Evolutionary conservation across 73 alveolate species (phyloP).

Genomic region (Symbiodinium natans): DNA sequence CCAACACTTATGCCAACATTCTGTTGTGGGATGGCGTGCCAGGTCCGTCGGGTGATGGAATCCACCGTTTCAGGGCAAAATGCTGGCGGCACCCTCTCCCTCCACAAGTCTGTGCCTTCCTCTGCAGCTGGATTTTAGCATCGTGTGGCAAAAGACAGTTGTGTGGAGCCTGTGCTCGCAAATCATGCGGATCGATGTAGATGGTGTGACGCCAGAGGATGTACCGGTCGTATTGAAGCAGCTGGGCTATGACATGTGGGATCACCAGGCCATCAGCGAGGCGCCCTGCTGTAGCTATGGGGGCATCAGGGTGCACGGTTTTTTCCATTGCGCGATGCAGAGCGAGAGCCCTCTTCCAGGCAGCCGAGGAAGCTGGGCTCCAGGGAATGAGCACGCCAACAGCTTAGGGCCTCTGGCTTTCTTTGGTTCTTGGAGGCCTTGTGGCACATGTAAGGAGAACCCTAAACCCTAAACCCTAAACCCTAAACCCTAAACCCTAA

Average conservation of each 20-base stretch:
- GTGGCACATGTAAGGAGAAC: too few species aligned
- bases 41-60: not conserved
- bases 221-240: slow-evolving; percentile 32
- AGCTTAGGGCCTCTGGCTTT: not conserved
- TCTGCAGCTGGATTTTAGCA: not conserved
- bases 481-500: too few species aligned
- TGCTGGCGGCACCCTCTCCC: not conserved
- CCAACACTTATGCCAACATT: too few species aligned
- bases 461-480: too few species aligned
- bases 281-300: not conserved
- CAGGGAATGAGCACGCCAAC: not conserved
- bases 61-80: not conserved
- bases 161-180: too few species aligned
- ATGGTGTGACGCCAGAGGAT: too few species aligned
- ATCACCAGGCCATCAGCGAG: slow-evolving; percentile 21
- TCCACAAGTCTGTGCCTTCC: not conserved
- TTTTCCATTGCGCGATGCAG: too few species aligned
- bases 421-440: not conserved
- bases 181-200: too few species aligned
- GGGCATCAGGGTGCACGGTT: not conserved
- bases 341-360: too few species aligned
- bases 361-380: not conserved
- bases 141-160: too few species aligned
- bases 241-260: slow-evolving; percentile 74
- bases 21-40: not conserved